A percentile compares a stretch with the other conserved stretches of the same genome.
Conservation (phyloP, 2,329 filamentous ascomycete species). For the Pseudogymnoascus sp. region DNA sequence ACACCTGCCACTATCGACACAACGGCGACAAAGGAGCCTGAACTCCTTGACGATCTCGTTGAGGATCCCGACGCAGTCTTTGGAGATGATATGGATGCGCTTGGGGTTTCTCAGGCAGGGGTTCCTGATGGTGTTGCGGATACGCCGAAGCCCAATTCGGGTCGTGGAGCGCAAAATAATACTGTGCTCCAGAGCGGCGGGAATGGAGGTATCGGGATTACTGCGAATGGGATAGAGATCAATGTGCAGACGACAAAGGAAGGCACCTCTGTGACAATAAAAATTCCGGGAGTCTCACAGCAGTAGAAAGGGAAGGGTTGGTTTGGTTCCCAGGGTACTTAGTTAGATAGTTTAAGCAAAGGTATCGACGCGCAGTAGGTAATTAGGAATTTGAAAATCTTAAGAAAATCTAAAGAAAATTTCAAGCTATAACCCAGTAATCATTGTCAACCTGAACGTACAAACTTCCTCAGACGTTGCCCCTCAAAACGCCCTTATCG, state of each 20-base stretch:
- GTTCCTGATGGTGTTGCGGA: background rate
- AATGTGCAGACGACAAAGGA: constrained; percentile 21
- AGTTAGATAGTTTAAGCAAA: background rate
- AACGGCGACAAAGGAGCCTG: background rate
- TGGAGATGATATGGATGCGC: background rate
- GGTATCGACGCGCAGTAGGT: background rate
- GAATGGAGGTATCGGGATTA: background rate
- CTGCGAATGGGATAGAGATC: constrained; percentile 21
- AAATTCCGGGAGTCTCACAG: constrained; percentile 19
- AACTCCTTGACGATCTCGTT: background rate
- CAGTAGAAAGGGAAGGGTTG: background rate
- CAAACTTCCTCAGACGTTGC: constrained; percentile 13
- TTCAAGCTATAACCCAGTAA: constrained; percentile 26
- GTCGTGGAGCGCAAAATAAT: background rate
- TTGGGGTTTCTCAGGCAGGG: background rate
- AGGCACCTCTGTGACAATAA: constrained; percentile 22
- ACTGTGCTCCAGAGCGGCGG: constrained; percentile 8
- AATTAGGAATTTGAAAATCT: constrained; percentile 26
- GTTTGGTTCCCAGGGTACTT: background rate
- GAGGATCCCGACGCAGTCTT: background rate
- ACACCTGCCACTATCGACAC: background rate
- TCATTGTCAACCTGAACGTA: background rate
- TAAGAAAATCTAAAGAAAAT: constrained; percentile 27
- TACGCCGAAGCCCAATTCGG: background rate
- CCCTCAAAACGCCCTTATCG: constrained; percentile 21